Percentiles rank a stretch among this genome's conserved stretches.
Evolutionary conservation across 306 rosid species (phyloP).

Genomic region (Mimosa bimucronata): DNA sequence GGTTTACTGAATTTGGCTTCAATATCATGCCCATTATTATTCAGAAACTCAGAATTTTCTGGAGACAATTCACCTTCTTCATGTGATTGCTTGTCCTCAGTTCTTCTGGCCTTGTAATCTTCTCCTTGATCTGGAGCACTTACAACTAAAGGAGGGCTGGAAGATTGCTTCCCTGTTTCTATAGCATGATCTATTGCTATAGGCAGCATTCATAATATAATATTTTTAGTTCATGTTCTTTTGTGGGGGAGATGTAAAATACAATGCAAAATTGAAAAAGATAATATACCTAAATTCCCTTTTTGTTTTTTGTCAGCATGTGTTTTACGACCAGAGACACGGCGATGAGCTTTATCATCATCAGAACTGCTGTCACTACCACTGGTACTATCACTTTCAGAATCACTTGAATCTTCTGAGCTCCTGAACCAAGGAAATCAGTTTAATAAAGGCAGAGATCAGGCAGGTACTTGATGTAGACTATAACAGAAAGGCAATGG

Average conservation of each 20-base stretch:
- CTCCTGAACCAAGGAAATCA: conserved; percentile 53
- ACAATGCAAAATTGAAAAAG: conserved; percentile 6
- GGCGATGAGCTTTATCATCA: conserved; percentile 48
- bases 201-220: conserved; percentile 31
- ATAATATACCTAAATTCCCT: conserved; percentile 49
- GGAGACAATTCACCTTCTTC: conserved; percentile 92
- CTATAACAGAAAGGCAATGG: conserved; percentile 8
- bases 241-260: not conserved
- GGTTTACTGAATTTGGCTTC: conserved; percentile 51
- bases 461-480: conserved; percentile 32
- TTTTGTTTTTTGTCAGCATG: conserved; percentile 50
- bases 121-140: conserved; percentile 41
- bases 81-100: conserved; percentile 54
- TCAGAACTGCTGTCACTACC: conserved; percentile 66
- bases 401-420: conserved; percentile 66
- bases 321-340: conserved; percentile 46
- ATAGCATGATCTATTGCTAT: conserved; percentile 45
- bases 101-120: conserved; percentile 45
- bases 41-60: conserved; percentile 54
- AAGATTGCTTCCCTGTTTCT: conserved; percentile 55
- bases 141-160: conserved; percentile 37
- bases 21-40: conserved; percentile 59
- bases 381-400: conserved; percentile 62
- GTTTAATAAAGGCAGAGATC: conserved; percentile 38
- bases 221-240: not conserved